Percentiles rank a stretch among this genome's conserved stretches.
Conservation (phyloP, 2,329 filamentous ascomycete species). For the Colletotrichum sp. region DNA sequence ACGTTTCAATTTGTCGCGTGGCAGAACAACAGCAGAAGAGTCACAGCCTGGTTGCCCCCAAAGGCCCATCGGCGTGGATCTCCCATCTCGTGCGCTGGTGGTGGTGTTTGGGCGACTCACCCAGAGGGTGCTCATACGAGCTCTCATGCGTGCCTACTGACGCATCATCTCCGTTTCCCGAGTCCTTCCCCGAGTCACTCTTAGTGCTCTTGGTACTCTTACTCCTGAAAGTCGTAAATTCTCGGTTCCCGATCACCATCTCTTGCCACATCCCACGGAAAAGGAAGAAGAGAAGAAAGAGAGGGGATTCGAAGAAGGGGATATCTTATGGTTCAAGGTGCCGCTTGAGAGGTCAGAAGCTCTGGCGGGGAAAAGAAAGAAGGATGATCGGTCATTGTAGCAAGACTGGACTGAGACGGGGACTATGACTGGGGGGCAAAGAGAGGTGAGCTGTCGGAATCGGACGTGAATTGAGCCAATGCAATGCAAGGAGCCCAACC, state of each 20-base stretch:
- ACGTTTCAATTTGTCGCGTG: not conserved
- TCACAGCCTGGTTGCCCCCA: not conserved
- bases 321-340: not conserved
- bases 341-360: conserved; percentile 5
- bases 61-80: not conserved
- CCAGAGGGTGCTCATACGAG: conserved; percentile 20
- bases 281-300: not conserved
- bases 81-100: not conserved
- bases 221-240: conserved; percentile 18
- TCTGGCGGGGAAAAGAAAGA: conserved; percentile 7
- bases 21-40: not conserved
- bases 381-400: conserved; percentile 9
- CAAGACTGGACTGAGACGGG: not conserved
- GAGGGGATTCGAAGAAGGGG: not conserved
- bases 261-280: conserved; percentile 20
- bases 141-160: conserved; percentile 20
- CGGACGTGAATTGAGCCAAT: conserved; percentile 1
- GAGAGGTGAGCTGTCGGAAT: conserved; percentile 10
- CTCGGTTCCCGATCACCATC: conserved; percentile 21
- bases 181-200: conserved; percentile 21
- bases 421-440: conserved; percentile 2
- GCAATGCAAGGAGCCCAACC: not conserved
- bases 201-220: conserved; percentile 22
- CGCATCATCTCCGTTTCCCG: conserved; percentile 20
- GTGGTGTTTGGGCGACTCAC: conserved; percentile 1